Base-by-base conservation (phyloP, 768 basidiomycete species). In the Boletus sensibilis region DNA sequence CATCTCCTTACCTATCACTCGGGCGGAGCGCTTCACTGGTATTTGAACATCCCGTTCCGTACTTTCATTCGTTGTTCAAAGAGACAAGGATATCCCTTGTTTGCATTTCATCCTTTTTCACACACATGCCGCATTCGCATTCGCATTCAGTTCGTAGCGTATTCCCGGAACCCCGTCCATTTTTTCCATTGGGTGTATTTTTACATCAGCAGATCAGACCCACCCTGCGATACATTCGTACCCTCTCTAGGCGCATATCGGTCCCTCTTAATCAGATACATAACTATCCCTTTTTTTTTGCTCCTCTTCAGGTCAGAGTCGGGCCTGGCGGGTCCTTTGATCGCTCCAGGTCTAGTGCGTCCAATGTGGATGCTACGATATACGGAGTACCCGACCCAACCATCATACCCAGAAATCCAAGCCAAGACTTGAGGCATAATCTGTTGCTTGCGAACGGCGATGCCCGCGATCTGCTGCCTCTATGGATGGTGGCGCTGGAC, bases 11-110 rank as follows among this genome's bases (percentile, higher is more conserved):
- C 40, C 34, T 35, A 29, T 48, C 56, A 62, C 51, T 59, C 29
- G 42, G 55, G 42, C 60, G 55, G 65, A 57, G 23, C 23, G 57
- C 12, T 68, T 69, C 71, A 62, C 64, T 55, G 71, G 69, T 67
- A 67, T 37, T 68, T 67, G 71, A 63, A 61, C 63, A 31, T 54
- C 60, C 60, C 65, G 53, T 53, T 21, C 49, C 55, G 35, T 49
- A 55, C 52, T 33, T 56, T 57, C 62, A 33, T 68, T 71, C 54
- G 35, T 58, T 58, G 27, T 41, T 48, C 55, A 47, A 52, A 40
- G 50, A 51, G 40, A 55, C 55, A 51, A 52, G 58, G 55, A 14
- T 54, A 38, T 54, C 33, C 53, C 49, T 63, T 52, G 57, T 60
- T 53, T 34, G 25, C 55, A 53, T 45, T 44, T 52, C 50, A 40